A percentile compares a stretch with the other conserved stretches of the same genome.
Evolutionary conservation across 2,329 filamentous ascomycete species (phyloP).

Genomic region (Diaporthe citriasiana): DNA sequence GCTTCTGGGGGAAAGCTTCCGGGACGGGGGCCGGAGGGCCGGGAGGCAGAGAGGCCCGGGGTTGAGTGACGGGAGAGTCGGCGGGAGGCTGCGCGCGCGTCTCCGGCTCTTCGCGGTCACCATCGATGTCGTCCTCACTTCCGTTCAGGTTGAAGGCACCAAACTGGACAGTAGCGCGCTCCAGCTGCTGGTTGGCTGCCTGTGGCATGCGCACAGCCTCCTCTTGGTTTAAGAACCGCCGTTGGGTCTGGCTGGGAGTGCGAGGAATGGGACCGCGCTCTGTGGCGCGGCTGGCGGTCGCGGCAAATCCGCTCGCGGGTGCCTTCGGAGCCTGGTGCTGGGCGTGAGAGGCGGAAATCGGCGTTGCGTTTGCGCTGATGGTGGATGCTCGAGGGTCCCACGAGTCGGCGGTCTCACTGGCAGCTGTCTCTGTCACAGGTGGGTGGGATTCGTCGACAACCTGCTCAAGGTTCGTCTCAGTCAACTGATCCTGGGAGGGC

Average conservation of each 20-base stretch:
- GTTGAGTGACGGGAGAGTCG: constrained; percentile 89
- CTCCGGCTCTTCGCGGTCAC: constrained; percentile 94
- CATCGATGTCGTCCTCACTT: constrained; percentile 89
- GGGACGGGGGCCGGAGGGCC: constrained; percentile 67
- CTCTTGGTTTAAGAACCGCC: constrained; percentile 92
- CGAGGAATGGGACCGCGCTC: constrained; percentile 70
- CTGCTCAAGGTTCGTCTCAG: constrained; percentile 92
- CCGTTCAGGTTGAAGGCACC: constrained; percentile 93
- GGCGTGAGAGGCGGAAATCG: constrained; percentile 74
- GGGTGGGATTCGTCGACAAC: constrained; percentile 85
- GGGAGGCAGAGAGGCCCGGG: constrained; percentile 88
- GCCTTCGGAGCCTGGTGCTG: constrained; percentile 72
- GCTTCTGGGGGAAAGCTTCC: constrained; percentile 70
- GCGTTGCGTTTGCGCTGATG: constrained; percentile 74
- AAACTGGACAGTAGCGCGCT: constrained; percentile 94
- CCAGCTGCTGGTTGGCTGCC: constrained; percentile 88
- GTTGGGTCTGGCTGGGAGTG: constrained; percentile 80
- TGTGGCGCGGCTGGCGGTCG: constrained; percentile 86
- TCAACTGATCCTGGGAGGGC: constrained; percentile 86
- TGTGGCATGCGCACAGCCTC: constrained; percentile 96
- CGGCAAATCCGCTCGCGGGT: constrained; percentile 79
- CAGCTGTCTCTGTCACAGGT: constrained; percentile 83
- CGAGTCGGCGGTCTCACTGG: constrained; percentile 90
- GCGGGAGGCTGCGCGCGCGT: constrained; percentile 93
- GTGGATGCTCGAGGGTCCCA: constrained; percentile 78